Conservation (phyloP, 1,139 yeast species). For the Pichia sp. region DNA sequence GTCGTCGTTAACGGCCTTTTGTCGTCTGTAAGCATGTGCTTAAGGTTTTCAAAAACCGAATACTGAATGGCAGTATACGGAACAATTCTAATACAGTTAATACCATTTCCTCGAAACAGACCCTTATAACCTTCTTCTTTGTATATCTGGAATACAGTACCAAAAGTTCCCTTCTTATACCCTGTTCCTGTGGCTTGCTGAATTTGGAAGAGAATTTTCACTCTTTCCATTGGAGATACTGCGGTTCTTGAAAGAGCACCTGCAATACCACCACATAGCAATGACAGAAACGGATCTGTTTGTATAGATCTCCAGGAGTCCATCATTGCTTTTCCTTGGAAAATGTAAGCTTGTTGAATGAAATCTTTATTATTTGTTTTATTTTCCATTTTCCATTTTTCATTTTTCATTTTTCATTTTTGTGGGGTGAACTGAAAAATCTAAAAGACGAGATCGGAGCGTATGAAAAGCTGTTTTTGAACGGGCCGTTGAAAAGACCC, state of each 20-base stretch:
- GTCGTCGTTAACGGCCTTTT: conserved; percentile 34
- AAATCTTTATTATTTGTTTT: too few relatives aligned
- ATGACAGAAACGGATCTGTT: conserved; percentile 34
- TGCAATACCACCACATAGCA: conserved; percentile 72
- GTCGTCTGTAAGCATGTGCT: conserved; percentile 20
- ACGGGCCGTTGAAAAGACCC: too few relatives aligned
- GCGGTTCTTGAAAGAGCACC: conserved; percentile 92
- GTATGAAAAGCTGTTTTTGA: too few relatives aligned
- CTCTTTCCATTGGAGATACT: conserved; percentile 92
- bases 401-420: too few relatives aligned
- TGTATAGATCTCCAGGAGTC: too few relatives aligned
- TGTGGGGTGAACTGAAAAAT: too few relatives aligned
- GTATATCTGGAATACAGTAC: conserved; percentile 74
- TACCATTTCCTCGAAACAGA: conserved; percentile 79
- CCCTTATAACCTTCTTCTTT: conserved; percentile 87
- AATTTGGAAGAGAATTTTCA: conserved; percentile 82
- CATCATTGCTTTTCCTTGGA: too few relatives aligned
- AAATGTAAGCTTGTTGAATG: too few relatives aligned
- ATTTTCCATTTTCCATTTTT: too few relatives aligned
- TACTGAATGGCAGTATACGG: conserved; percentile 97
- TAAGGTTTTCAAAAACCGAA: conserved; percentile 45
- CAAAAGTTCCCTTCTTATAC: conserved; percentile 65
- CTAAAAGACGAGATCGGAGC: too few relatives aligned
- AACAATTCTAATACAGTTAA: conserved; percentile 81
- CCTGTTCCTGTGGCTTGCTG: conserved; percentile 41